Evolutionary conservation across 2,329 filamentous ascomycete genomes (phyloP).

Genomic region (Diaporthe humulicola): DNA sequence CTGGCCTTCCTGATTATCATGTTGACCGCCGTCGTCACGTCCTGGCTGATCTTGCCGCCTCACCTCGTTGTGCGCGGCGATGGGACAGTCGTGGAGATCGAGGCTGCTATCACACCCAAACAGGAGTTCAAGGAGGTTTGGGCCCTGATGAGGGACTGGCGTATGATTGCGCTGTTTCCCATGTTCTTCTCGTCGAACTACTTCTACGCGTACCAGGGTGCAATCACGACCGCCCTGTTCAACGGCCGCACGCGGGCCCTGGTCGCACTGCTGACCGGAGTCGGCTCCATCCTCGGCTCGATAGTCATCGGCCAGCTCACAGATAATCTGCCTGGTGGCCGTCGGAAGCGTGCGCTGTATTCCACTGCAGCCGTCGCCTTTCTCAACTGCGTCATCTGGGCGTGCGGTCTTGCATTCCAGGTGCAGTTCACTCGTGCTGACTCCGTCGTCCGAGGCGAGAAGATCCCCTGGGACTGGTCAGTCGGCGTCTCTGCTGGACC

Average conservation of each 20-base stretch:
- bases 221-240: slow-evolving; percentile 78
- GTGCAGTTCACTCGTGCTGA: slow-evolving; percentile 57
- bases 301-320: slow-evolving; percentile 74
- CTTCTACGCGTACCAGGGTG: slow-evolving; percentile 87
- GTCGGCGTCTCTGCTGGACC: slow-evolving; percentile 44
- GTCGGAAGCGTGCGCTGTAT: slow-evolving; percentile 71
- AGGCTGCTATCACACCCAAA: slow-evolving; percentile 38
- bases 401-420: slow-evolving; percentile 79
- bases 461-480: slow-evolving; percentile 47
- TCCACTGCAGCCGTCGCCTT: slow-evolving; percentile 69
- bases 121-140: slow-evolving; percentile 41
- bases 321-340: slow-evolving; percentile 67
- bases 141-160: slow-evolving; percentile 40
- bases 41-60: slow-evolving; percentile 41
- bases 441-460: slow-evolving; percentile 38
- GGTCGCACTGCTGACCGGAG: slow-evolving; percentile 79
- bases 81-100: slow-evolving; percentile 41
- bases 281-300: slow-evolving; percentile 79
- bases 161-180: slow-evolving; percentile 79
- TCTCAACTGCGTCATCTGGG: slow-evolving; percentile 77
- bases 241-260: slow-evolving; percentile 81
- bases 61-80: slow-evolving; percentile 42
- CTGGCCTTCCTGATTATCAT: slow-evolving; percentile 46
- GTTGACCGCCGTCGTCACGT: slow-evolving; percentile 40
- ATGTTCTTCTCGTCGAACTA: slow-evolving; percentile 88